Base-by-base conservation (phyloP, 768 basidiomycete genomes). In the Boletales sp. region DNA sequence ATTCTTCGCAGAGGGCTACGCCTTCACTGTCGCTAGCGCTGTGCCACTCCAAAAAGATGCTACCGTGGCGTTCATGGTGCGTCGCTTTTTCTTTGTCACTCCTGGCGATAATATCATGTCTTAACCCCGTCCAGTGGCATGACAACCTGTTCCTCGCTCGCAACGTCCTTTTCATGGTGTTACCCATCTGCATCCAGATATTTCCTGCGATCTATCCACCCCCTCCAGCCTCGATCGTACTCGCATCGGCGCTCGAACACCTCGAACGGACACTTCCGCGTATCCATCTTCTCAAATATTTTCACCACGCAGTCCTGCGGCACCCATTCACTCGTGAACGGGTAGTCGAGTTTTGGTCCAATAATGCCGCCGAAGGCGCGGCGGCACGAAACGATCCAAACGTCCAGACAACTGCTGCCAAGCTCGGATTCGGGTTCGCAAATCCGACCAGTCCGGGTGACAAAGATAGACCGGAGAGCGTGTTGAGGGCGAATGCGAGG, bases 261-360 rank as follows among this genome's bases (percentile, higher is more conserved):
- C 64, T 68, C 48, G 70, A 68, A 54, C 72, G 59, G 44, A 73
- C 57, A 49, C 59, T 81, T 3, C 69, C 74, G 14, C 73, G 79
- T 0, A 63, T 82, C 9, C 78, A 81, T 50, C 72, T 83, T 35
- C 66, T 83, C 49, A 80, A 80, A 57, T 79, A 82, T 57, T 70
- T 77, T 2, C 76, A 74, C 39, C 82, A 78, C 35, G 79, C 84
- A 2, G 67, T 80, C 25, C 73, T 82, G 74, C 79, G 87, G 32
- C 59, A 71, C 7, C 76, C 78, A 2, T 63, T 66, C 28, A 68
- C 81, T 12, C 76, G 80, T 9, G 69, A 67, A 10, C 74, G 74
- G n/a, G 73, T 77, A 0, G 61, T 58, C 1, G 65, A 66, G 44
- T 86, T 81, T 76, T 88, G 86, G 86, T 67, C 69, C 4, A 71